A percentile compares a stretch with the other conserved stretches of the same genome.
These are phyloP conservation scores for Trypanosoma caninum DNA, from an alignment of 208 protist species.

Conservation along the genomic window DNA sequence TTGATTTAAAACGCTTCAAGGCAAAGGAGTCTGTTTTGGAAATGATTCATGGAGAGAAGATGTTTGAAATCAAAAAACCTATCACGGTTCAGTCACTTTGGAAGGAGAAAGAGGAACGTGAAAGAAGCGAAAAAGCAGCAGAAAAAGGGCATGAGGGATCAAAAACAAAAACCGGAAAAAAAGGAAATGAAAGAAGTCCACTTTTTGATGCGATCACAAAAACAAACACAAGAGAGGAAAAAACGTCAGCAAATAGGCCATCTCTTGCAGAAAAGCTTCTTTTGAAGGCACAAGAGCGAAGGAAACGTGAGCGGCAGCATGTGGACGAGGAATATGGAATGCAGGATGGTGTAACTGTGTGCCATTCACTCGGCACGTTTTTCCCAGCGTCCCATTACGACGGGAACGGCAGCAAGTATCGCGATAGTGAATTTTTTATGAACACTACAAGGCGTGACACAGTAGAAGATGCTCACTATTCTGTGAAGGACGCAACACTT, in stretches of 20 bases:
- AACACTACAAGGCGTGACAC: slow-evolving; percentile 51
- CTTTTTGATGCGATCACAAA: not conserved
- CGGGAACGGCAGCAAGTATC: slow-evolving; percentile 52
- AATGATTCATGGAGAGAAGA: slow-evolving; percentile 72
- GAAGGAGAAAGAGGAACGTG: slow-evolving; percentile 26
- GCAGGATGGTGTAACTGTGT: slow-evolving; percentile 17
- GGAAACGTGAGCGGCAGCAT: slow-evolving; percentile 53
- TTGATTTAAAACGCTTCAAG: slow-evolving; percentile 79
- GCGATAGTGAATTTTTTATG: slow-evolving; percentile 83
- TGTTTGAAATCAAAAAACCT: slow-evolving; percentile 58
- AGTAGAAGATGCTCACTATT: slow-evolving; percentile 81
- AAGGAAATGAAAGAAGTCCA: not conserved
- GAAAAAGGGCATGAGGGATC: slow-evolving; percentile 5
- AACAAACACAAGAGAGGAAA: not conserved
- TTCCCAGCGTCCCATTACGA: slow-evolving; percentile 2
- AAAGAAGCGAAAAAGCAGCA: slow-evolving; percentile 10
- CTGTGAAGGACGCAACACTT: slow-evolving; percentile 85
- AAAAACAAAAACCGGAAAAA: not conserved
- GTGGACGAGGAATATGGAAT: slow-evolving; percentile 16
- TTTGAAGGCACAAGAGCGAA: slow-evolving; percentile 75
- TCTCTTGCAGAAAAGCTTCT: slow-evolving; percentile 79
- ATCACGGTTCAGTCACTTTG: slow-evolving; percentile 61
- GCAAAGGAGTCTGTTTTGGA: slow-evolving; percentile 82
- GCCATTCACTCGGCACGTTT: slow-evolving; percentile 5
- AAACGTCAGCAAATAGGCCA: slow-evolving; percentile 37